Base-by-base conservation (phyloP, 2,329 filamentous ascomycete genomes). In the Macrophomina pseudophaseolina region DNA sequence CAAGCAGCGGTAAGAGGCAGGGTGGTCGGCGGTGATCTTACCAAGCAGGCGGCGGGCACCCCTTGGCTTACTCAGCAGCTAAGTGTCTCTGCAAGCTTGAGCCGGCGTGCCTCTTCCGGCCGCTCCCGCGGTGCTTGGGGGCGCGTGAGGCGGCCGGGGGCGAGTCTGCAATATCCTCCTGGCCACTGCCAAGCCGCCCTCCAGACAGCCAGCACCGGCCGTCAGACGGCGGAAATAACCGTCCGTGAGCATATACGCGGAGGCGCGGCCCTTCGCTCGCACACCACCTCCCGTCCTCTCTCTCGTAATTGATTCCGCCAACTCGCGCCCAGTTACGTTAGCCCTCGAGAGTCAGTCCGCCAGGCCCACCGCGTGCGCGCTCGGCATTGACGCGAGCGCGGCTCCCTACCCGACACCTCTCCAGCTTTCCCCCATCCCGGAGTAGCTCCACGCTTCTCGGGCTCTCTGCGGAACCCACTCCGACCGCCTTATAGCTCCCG, bases 221-320 rank as follows among this genome's bases (percentile, higher is more conserved):
- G 58, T 62, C 58, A 62, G 58, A 49, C 58, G 58, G 58, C 58
- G 58, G 42, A 62, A 62, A 62, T 62, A 62, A 62, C 58, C 44
- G 58, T 48, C 58, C 58, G 58, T 48, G 58, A 38, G 44, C 58
- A 62, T 62, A 62, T 62, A 62, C 30, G 40, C 28, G 14, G n/a
- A n/a, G 23, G 18, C 35, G 54, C 54, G 35, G n/a, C 23, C 56
- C 28, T 23, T 44, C 4, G n/a, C 44, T 14, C 18, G 58, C 14
- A 16, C 40, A 35, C 30, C 44, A 48, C 58, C 28, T 18, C 42
- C 30, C 28, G 8, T 28, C 44, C 28, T 8, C 12, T n/a, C 42
- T 32, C 35, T 44, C 38, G 42, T 44, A 56, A 56, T 60, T 18
- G 33, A n/a, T 18, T 48, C 40, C n/a, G 14, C 44, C 44, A n/a